Base-by-base conservation (phyloP, 202 grass and related monocot genomes). In the Cymbopogon flexuosus region DNA sequence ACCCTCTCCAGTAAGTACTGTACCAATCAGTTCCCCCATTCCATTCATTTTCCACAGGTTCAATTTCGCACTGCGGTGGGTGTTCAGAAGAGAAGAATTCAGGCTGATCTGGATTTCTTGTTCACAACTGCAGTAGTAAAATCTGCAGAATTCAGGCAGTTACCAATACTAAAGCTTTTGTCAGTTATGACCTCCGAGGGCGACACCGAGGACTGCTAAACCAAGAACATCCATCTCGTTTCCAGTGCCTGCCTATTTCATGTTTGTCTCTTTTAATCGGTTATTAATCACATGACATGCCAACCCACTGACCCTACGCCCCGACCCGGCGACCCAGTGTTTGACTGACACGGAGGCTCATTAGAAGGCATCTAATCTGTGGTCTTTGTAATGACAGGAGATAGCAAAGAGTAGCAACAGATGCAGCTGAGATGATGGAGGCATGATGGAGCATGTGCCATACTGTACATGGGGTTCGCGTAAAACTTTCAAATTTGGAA, bases 151-250 rank as follows among this genome's bases (percentile, higher is more conserved):
- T 43, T 61, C 37, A 61, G 27, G 10, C 3, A 71, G 27, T 27
- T 27, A 27, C 27, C 2, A 27, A 27, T 27, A 27, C 27, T 27
- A 27, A 27, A 27, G 10, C 0, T 42, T 42, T 42, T 12, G 10
- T 42, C 0, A 42, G 41, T 42, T 42, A 10, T 42, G 10, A 42
- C 41, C 41, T 42, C 10, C 41, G 2, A 42, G 41, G 40, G 37
- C 1, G 0, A 5, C 41, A 13, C 6, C 1, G 62, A 46, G 43
- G 43, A 46, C 43, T 6, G 24, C 23, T 34, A 34, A 63, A 35
- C 27, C 22, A 40, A 73, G 19, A 51, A 64, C 59, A 84, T 77
- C 72, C 73, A 61, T 77, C 74, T 84, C 46, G 73, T 76, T 24
- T 34, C 3, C 15, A 8, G 21, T 45, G 74, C 51, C 2, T 46